Evolutionary conservation across 78 protist genomes (phyloP).

Genomic region (Dictyostelium brefeldianum): DNA sequence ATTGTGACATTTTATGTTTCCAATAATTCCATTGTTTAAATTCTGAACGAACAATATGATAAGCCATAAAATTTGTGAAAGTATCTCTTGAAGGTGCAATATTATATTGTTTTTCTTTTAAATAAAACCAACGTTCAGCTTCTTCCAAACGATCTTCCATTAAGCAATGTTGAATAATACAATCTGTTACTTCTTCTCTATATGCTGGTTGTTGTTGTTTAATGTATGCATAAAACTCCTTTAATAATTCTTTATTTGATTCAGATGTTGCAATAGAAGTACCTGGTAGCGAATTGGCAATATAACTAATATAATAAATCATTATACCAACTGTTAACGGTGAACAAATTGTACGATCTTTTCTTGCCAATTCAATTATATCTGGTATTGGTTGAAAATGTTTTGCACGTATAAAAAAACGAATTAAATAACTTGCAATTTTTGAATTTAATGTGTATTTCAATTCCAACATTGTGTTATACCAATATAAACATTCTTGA

Average conservation of each 20-base stretch:
- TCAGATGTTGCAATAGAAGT: background rate
- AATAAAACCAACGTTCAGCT: background rate
- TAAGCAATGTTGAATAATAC: background rate
- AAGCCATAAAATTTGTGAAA: background rate
- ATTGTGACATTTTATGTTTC: background rate
- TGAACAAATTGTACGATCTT: background rate
- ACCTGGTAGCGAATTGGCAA: no score
- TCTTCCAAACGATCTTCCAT: background rate
- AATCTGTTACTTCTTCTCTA: background rate
- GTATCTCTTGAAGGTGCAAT: background rate
- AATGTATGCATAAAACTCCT: background rate
- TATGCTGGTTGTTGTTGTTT: background rate
- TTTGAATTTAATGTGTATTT: background rate
- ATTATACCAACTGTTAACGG: background rate
- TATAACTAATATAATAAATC: background rate
- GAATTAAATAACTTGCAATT: background rate
- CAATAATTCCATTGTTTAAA: background rate
- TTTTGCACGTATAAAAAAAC: background rate
- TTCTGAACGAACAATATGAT: background rate
- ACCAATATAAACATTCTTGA: conserved; percentile 18
- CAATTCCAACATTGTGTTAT: background rate
- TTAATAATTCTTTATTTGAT: background rate
- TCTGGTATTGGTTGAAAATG: background rate
- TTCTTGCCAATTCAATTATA: background rate
- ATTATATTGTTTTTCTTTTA: background rate